Conservation (phyloP, 305 asterid species). For the Ilex paraguariensis region DNA sequence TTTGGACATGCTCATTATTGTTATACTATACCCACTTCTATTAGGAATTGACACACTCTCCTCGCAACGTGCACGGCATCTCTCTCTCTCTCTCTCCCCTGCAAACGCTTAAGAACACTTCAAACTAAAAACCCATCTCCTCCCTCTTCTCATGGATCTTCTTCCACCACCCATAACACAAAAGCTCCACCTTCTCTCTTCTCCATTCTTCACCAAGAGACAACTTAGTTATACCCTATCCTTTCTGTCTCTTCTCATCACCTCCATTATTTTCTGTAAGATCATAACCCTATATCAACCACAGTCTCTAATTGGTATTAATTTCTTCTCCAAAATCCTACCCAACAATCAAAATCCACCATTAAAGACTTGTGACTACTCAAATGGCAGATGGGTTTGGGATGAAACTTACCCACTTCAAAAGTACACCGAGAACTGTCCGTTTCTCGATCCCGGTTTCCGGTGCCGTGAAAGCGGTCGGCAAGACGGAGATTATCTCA, state of each 20-base stretch:
- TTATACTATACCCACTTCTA: too few relatives aligned
- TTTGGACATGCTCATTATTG: too few relatives aligned
- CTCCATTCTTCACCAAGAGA: slow-evolving; percentile 16
- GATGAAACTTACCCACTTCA: slow-evolving; percentile 38
- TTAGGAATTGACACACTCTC: too few relatives aligned
- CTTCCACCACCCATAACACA: slow-evolving; percentile 31
- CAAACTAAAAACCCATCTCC: slow-evolving; percentile 1
- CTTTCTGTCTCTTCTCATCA: slow-evolving; percentile 30
- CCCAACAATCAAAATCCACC: slow-evolving; percentile 6
- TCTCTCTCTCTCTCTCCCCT: slow-evolving; percentile 19
- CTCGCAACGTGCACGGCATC: too few relatives aligned
- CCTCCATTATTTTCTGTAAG: slow-evolving; percentile 22
- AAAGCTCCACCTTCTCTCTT: slow-evolving; percentile 23
- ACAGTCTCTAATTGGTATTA: slow-evolving; percentile 22
- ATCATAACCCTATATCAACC: slow-evolving; percentile 26
- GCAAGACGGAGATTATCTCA: slow-evolving; percentile 42
- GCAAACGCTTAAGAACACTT: slow-evolving; percentile 4
- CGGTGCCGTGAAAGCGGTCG: slow-evolving; percentile 67
- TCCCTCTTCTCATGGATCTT: slow-evolving; percentile 5
- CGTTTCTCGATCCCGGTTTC: slow-evolving; percentile 82
- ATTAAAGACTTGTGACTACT: slow-evolving; percentile 40
- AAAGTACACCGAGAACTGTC: slow-evolving; percentile 63
- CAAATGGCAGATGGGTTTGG: slow-evolving; percentile 67
- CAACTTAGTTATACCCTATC: slow-evolving; percentile 15
- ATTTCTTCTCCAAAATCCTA: slow-evolving; percentile 28